phyloP scores from a whole-genome alignment of 2,329 filamentous ascomycete genomes.

The Emergomyces orientalis region DNA sequence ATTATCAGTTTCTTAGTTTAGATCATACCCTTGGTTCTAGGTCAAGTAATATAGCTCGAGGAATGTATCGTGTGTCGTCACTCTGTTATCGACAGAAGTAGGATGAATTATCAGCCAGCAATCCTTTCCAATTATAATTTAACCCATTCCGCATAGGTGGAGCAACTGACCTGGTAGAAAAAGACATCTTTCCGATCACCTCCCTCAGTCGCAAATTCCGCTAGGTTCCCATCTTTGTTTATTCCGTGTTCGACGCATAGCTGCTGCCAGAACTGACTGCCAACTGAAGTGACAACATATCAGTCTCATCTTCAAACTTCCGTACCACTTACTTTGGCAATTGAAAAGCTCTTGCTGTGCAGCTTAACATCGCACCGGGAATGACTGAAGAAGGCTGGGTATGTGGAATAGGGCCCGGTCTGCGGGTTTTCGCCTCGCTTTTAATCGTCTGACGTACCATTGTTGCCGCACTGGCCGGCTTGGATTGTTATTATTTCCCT shows the following conservation, averaged over 20 bases:
- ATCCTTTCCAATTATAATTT: background rate
- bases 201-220: constrained; percentile 95
- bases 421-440: background rate
- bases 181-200: constrained; percentile 98
- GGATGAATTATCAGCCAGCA: background rate
- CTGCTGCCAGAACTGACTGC: constrained; percentile 98
- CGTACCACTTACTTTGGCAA: too few relatives aligned
- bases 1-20: background rate
- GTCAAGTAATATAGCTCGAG: constrained; percentile 88
- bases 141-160: background rate
- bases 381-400: background rate
- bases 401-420: background rate
- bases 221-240: constrained; percentile 90
- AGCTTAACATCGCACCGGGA: background rate
- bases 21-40: constrained; percentile 70
- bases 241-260: constrained; percentile 97
- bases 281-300: constrained; percentile 51
- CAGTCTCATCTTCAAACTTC: constrained; percentile 19
- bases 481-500: constrained; percentile 99
- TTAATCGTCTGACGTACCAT: constrained; percentile 58
- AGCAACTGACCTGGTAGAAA: constrained; percentile 63
- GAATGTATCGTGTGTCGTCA: constrained; percentile 97
- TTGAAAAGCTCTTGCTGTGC: background rate
- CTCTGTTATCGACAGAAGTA: constrained; percentile 46
- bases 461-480: constrained; percentile 98